A percentile compares a stretch with the other conserved stretches of the same genome.
Conservation (phyloP, 1,284 basidiomycete species). For the Ganoderma multipileum region DNA sequence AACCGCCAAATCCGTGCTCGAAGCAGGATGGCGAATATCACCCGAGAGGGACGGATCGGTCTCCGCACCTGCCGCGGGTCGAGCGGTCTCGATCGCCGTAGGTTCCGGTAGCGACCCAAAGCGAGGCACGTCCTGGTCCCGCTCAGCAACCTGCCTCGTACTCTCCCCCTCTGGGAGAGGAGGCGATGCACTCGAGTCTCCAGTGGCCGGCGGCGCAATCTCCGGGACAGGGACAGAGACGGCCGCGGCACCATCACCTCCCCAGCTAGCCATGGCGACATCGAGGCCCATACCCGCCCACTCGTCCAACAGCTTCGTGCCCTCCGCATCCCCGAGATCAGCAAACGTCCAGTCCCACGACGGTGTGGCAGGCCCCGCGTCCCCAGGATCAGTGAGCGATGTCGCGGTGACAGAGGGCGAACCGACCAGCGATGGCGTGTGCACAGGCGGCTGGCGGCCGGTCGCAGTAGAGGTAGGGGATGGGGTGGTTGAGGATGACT, state of each 20-base stretch:
- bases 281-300: constrained; percentile 32
- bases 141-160: too few relatives aligned
- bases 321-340: constrained; percentile 11
- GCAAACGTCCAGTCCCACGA: constrained; percentile 28
- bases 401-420: constrained; percentile 46
- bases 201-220: neutral
- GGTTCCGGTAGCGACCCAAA: neutral
- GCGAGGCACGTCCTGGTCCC: too few relatives aligned
- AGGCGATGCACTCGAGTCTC: neutral
- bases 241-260: neutral
- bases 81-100: neutral
- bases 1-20: neutral
- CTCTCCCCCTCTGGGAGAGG: neutral
- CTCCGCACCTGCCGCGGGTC: neutral
- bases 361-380: constrained; percentile 23
- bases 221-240: neutral
- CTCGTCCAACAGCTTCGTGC: constrained; percentile 31
- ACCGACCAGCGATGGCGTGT: constrained; percentile 38
- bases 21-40: neutral
- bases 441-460: constrained; percentile 5
- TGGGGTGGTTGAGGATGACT: neutral
- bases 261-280: constrained; percentile 15
- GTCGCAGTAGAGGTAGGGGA: neutral
- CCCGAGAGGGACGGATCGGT: neutral
- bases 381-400: constrained; percentile 44